Percentiles rank a stretch among this genome's conserved stretches.
These are phyloP conservation scores for Pyrenula aspistea DNA, from an alignment of 495 filamentous ascomycete species.

Conservation along the genomic window DNA sequence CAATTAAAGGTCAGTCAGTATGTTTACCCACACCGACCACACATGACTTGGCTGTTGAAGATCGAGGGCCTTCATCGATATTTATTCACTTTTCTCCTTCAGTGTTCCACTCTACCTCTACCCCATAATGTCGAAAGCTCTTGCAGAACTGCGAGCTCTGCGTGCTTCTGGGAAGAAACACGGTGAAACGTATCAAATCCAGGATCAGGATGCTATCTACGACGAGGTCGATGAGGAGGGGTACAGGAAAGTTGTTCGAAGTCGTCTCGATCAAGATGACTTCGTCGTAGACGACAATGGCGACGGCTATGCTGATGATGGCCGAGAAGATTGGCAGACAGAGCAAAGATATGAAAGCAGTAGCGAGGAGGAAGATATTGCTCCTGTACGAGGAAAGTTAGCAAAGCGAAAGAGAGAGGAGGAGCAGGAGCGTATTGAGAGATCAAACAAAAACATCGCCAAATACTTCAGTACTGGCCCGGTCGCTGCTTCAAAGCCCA, in stretches of 20 bases:
- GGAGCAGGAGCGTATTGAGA: constrained; percentile 72
- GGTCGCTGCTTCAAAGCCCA: constrained; percentile 60
- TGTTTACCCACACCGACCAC: too few relatives aligned
- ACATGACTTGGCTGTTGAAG: too few relatives aligned
- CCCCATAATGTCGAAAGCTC: background rate
- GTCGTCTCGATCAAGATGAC: constrained; percentile 84
- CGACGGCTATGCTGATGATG: constrained; percentile 90
- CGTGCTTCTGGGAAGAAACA: constrained; percentile 84
- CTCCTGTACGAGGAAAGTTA: constrained; percentile 53
- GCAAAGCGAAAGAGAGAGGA: constrained; percentile 84
- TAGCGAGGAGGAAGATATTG: constrained; percentile 59
- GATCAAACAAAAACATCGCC: constrained; percentile 79
- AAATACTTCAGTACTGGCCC: constrained; percentile 83
- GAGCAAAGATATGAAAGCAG: constrained; percentile 50
- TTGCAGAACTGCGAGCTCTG: constrained; percentile 76
- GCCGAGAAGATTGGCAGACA: constrained; percentile 89
- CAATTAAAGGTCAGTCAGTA: too few relatives aligned
- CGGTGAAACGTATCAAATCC: constrained; percentile 76
- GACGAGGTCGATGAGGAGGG: constrained; percentile 95
- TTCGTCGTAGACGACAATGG: constrained; percentile 95
- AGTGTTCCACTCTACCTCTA: too few relatives aligned
- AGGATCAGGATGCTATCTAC: constrained; percentile 76
- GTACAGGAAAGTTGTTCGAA: constrained; percentile 90
- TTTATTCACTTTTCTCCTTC: too few relatives aligned
- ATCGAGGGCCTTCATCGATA: too few relatives aligned